Evolutionary conservation across 139 green algal genomes (phyloP).

Genomic region (Klebsormidium nitens): DNA sequence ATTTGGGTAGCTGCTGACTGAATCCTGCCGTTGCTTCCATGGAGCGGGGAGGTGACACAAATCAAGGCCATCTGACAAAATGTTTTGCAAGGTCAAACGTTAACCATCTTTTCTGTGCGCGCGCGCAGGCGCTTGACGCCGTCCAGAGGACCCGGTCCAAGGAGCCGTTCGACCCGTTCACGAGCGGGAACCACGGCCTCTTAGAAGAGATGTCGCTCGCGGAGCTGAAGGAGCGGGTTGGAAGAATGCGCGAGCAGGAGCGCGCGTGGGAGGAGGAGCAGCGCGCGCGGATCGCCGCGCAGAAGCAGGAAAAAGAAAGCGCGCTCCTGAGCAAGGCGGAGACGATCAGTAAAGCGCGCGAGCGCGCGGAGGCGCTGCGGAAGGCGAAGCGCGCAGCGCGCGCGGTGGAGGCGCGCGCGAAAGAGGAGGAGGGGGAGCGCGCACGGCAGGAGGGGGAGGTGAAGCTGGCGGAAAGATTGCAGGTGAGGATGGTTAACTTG

Average conservation of each 20-base stretch:
- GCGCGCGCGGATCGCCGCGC: conserved; percentile 44
- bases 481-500: too few relatives aligned
- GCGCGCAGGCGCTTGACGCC: neutral
- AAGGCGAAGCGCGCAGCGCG: neutral
- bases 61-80: too few relatives aligned
- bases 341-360: conserved; percentile 53
- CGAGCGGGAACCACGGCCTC: conserved; percentile 23
- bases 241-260: conserved; percentile 37
- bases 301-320: conserved; percentile 46
- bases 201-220: conserved; percentile 59
- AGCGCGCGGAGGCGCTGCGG: conserved; percentile 15
- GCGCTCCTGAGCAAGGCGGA: conserved; percentile 48
- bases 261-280: conserved; percentile 53
- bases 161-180: conserved; percentile 52
- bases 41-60: too few relatives aligned
- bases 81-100: too few relatives aligned
- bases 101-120: too few relatives aligned
- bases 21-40: too few relatives aligned
- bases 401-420: too few relatives aligned
- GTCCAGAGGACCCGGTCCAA: too few relatives aligned
- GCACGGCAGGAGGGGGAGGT: conserved; percentile 1
- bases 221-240: conserved; percentile 58
- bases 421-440: conserved; percentile 7
- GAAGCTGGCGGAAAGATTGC: neutral
- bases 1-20: too few relatives aligned